These are phyloP conservation scores for Casuarina equisetifolia DNA, from an alignment of 306 rosid genomes.

Conservation along the genomic window DNA sequence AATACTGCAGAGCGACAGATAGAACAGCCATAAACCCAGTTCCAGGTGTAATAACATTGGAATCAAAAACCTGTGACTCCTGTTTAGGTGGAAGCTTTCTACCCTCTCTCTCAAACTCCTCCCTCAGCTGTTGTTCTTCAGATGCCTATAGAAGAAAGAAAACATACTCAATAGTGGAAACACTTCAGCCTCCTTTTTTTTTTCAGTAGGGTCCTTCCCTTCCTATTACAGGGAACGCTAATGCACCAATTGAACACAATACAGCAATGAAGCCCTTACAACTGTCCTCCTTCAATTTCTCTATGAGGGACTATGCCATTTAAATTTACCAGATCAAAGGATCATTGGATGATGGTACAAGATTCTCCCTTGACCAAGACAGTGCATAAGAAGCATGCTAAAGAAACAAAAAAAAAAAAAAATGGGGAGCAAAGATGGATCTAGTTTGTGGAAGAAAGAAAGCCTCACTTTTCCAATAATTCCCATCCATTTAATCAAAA, in stretches of 20 bases:
- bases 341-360: not conserved
- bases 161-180: not conserved
- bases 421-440: not conserved
- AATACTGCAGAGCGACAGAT: constrained; percentile 90
- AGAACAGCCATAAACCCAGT: constrained; percentile 94
- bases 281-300: too few species aligned
- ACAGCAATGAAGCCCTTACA: not conserved
- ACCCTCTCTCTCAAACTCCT: constrained; percentile 94
- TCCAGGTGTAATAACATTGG: constrained; percentile 97
- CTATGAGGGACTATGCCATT: not conserved
- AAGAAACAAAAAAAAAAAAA: not conserved
- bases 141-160: constrained; percentile 54
- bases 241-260: not conserved
- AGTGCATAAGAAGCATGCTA: not conserved
- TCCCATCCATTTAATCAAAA: not conserved
- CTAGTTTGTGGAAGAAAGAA: not conserved
- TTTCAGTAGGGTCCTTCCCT: not conserved
- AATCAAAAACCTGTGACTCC: constrained; percentile 69
- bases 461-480: not conserved
- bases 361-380: not conserved
- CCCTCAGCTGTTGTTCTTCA: constrained; percentile 84
- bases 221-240: not conserved
- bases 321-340: not conserved
- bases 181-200: not conserved
- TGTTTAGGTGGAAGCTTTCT: constrained; percentile 92